Conservation (phyloP, 2,329 filamentous ascomycete species). For the Beauveria brongniartii region DNA sequence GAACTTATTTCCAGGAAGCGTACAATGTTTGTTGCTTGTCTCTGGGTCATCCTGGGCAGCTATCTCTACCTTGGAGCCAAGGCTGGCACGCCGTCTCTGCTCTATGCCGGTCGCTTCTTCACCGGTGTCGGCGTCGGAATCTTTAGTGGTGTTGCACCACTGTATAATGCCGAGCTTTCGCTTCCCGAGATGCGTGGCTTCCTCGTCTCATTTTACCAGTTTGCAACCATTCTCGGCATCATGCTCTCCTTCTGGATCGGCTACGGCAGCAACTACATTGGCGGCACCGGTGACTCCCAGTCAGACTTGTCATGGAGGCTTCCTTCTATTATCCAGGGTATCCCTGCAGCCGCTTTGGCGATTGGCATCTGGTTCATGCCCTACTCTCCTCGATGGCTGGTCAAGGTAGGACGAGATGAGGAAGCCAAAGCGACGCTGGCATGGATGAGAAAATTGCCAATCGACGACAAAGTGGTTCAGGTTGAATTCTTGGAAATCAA, state of each 20-base stretch:
- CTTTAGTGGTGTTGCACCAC: conserved; percentile 35
- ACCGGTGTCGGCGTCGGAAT: conserved; percentile 41
- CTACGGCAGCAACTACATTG: conserved; percentile 40
- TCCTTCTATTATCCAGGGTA: conserved; percentile 36
- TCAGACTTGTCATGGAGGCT: conserved; percentile 36
- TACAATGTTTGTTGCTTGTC: conserved; percentile 41
- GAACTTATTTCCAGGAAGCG: conserved; percentile 43
- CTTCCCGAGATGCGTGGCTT: conserved; percentile 60
- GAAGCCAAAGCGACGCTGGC: conserved; percentile 54
- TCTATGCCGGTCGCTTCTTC: conserved; percentile 41
- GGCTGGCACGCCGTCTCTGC: conserved; percentile 28
- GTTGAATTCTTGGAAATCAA: conserved; percentile 79
- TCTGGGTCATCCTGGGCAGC: conserved; percentile 36
- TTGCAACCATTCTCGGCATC: conserved; percentile 52
- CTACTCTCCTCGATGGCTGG: conserved; percentile 68
- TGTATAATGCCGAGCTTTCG: conserved; percentile 45
- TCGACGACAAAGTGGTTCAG: conserved; percentile 59
- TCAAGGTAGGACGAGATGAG: conserved; percentile 60
- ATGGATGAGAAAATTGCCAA: conserved; percentile 51
- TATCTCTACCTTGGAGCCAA: conserved; percentile 38
- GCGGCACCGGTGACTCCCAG: conserved; percentile 34
- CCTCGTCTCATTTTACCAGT: conserved; percentile 56
- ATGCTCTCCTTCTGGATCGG: conserved; percentile 42
- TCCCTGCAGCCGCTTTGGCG: conserved; percentile 46
- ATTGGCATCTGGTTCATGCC: conserved; percentile 72